phyloP scores from a whole-genome alignment of 2,329 filamentous ascomycete genomes.

The Raffaelea deltoideospora region DNA sequence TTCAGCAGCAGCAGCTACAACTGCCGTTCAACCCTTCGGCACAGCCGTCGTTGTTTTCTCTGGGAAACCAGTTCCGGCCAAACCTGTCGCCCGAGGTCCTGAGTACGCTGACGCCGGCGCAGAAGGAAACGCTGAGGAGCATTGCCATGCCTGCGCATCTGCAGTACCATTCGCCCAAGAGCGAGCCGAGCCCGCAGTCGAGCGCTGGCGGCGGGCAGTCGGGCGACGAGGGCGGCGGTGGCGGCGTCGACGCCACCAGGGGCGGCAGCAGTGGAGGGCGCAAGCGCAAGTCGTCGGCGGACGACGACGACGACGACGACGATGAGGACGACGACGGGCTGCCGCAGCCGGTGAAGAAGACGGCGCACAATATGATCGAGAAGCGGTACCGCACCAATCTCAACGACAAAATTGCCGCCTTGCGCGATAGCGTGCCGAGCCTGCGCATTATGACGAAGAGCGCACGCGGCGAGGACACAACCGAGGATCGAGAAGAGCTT shows the following conservation, averaged over 20 bases:
- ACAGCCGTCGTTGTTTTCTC: slow-evolving; percentile 11
- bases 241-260: background rate
- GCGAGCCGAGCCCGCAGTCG: slow-evolving; percentile 43
- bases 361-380: slow-evolving; percentile 95
- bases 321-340: slow-evolving; percentile 43
- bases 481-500: slow-evolving; percentile 63
- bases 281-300: slow-evolving; percentile 56
- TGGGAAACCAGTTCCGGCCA: slow-evolving; percentile 15
- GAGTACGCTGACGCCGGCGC: slow-evolving; percentile 36
- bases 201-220: slow-evolving; percentile 29
- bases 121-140: slow-evolving; percentile 44
- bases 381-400: slow-evolving; percentile 92
- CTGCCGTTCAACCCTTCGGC: too few relatives aligned
- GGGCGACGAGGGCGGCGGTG: background rate
- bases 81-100: slow-evolving; percentile 19
- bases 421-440: slow-evolving; percentile 84
- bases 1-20: slow-evolving; percentile 16
- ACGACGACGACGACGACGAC: slow-evolving; percentile 44
- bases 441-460: slow-evolving; percentile 71
- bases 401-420: slow-evolving; percentile 89
- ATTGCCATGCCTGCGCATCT: slow-evolving; percentile 51
- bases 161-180: slow-evolving; percentile 43
- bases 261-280: slow-evolving; percentile 24
- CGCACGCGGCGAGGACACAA: slow-evolving; percentile 50
- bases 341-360: slow-evolving; percentile 60